Percentiles rank a stretch among this genome's conserved stretches.
phyloP scores from a whole-genome alignment of 345 rosid genomes.

The Xanthoceras sorbifolium region DNA sequence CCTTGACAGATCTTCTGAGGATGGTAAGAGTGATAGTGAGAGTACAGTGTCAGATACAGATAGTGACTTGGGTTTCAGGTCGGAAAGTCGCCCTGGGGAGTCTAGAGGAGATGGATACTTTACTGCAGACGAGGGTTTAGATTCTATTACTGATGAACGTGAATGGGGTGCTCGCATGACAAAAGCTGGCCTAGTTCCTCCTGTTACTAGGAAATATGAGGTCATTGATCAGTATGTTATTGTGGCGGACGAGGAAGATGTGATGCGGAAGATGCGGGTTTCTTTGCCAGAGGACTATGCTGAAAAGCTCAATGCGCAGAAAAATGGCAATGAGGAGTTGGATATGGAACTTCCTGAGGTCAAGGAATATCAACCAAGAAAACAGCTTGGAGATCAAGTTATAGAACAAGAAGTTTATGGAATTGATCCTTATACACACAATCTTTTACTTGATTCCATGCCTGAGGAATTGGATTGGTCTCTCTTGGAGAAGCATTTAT shows the following conservation, averaged over 20 bases:
- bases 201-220: slow-evolving; percentile 97
- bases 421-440: slow-evolving; percentile 96
- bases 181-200: slow-evolving; percentile 95
- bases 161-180: slow-evolving; percentile 99
- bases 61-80: slow-evolving; percentile 74
- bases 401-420: slow-evolving; percentile 99
- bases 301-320: slow-evolving; percentile 91
- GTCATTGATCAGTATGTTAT: slow-evolving; percentile 77
- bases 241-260: slow-evolving; percentile 93
- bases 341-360: slow-evolving; percentile 99
- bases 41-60: slow-evolving; percentile 85
- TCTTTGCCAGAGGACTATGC: slow-evolving; percentile 93
- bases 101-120: slow-evolving; percentile 62
- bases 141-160: slow-evolving; percentile 77
- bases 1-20: slow-evolving; percentile 60
- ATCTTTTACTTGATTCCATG: slow-evolving; percentile 98
- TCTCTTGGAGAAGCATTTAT: slow-evolving; percentile 71
- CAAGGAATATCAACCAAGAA: slow-evolving; percentile 93
- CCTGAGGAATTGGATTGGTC: slow-evolving; percentile 88
- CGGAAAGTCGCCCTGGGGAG: slow-evolving; percentile 61
- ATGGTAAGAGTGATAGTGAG: slow-evolving; percentile 62
- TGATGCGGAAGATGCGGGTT: slow-evolving; percentile 81
- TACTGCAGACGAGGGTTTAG: slow-evolving; percentile 58
- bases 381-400: slow-evolving; percentile 86
- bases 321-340: slow-evolving; percentile 83